phyloP scores from a whole-genome alignment of 2,329 filamentous ascomycete genomes.

The Xylaria sp. region DNA sequence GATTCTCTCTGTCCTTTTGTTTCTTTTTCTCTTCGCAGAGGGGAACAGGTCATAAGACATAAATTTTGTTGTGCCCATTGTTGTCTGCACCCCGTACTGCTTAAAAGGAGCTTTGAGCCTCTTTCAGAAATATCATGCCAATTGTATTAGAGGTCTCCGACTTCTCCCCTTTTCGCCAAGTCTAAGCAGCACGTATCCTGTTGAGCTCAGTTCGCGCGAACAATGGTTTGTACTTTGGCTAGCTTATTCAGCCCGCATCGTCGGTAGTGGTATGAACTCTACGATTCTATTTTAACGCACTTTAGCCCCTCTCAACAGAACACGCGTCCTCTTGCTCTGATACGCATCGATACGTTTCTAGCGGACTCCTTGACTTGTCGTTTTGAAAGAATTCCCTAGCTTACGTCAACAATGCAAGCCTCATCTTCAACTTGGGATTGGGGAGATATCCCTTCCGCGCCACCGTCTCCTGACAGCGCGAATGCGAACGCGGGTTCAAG shows the following conservation, averaged over 20 bases:
- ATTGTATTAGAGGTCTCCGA: background rate
- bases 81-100: background rate
- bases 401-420: slow-evolving; percentile 25
- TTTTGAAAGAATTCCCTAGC: slow-evolving; percentile 9
- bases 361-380: slow-evolving; percentile 4
- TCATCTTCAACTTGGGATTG: slow-evolving; percentile 23
- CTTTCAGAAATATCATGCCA: background rate
- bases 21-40: background rate
- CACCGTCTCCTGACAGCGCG: background rate
- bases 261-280: slow-evolving; percentile 17
- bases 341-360: background rate
- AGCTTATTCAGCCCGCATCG: slow-evolving; percentile 14
- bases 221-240: slow-evolving; percentile 30
- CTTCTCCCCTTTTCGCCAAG: background rate
- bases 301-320: background rate
- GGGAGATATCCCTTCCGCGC: slow-evolving; percentile 8
- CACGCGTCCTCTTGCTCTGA: background rate
- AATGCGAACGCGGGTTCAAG: slow-evolving; percentile 1
- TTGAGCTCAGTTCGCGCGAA: slow-evolving; percentile 16
- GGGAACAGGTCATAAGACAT: background rate
- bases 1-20: background rate
- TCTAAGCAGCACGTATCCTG: slow-evolving; percentile 22
- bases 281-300: background rate
- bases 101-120: background rate
- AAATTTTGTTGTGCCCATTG: background rate